phyloP scores from a whole-genome alignment of 768 basidiomycete genomes.

The Galerina marginata region DNA sequence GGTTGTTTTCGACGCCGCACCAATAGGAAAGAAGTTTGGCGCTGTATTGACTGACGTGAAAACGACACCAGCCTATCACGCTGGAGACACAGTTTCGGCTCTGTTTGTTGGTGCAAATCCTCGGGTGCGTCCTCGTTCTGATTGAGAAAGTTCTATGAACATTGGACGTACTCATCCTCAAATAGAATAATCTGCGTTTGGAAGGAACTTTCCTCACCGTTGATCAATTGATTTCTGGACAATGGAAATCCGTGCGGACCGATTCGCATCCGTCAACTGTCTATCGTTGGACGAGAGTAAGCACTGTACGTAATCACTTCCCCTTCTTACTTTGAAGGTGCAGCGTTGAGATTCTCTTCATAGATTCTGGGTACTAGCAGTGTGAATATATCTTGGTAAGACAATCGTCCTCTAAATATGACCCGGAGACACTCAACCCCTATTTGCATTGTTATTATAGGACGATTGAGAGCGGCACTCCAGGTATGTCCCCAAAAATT shows the following conservation, averaged over 20 bases:
- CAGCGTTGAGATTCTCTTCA: background rate
- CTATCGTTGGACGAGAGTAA: constrained; percentile 68
- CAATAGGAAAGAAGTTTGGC: constrained; percentile 65
- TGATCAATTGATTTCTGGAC: constrained; percentile 52
- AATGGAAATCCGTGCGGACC: constrained; percentile 65
- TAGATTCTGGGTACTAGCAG: constrained; percentile 66
- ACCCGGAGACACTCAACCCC: background rate
- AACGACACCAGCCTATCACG: constrained; percentile 49
- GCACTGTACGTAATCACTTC: constrained; percentile 43
- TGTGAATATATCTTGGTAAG: constrained; percentile 71
- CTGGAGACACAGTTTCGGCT: constrained; percentile 63
- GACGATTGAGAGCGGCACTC: constrained; percentile 51
- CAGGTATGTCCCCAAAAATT: constrained; percentile 43
- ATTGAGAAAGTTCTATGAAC: constrained; percentile 11
- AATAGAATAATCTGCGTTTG: constrained; percentile 76
- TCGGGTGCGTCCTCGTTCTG: constrained; percentile 49
- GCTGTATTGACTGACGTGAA: constrained; percentile 61
- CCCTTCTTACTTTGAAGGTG: background rate
- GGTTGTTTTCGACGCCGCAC: constrained; percentile 66
- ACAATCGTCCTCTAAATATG: background rate
- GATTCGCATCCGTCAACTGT: constrained; percentile 83
- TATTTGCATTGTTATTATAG: constrained; percentile 15
- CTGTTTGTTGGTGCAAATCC: constrained; percentile 81
- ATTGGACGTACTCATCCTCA: constrained; percentile 3
- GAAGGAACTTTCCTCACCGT: constrained; percentile 77